These are phyloP conservation scores for Blastobotrys apis DNA, from an alignment of 1,139 yeast genomes.

Conservation along the genomic window DNA sequence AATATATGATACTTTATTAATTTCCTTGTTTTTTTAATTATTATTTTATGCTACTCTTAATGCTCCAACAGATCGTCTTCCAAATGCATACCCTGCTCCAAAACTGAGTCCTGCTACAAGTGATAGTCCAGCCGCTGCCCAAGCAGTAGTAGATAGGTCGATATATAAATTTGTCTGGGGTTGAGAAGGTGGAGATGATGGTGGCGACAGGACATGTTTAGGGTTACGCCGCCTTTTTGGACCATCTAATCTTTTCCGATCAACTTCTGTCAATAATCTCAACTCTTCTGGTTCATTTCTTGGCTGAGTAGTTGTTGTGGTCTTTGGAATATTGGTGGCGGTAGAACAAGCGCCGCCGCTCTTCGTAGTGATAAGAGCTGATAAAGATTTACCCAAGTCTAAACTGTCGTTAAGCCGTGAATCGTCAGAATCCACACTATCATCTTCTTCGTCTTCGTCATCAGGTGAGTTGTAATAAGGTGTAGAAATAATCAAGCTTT, in stretches of 20 bases:
- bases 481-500: neutral
- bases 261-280: neutral
- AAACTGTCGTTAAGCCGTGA: neutral
- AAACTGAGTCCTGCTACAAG: conserved; percentile 31
- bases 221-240: neutral
- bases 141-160: conserved; percentile 19
- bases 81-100: conserved; percentile 33
- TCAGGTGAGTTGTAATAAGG: conserved; percentile 10
- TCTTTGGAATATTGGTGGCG: neutral
- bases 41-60: conserved; percentile 11
- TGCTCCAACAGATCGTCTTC: conserved; percentile 25
- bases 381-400: conserved; percentile 22
- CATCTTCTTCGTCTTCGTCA: conserved; percentile 2
- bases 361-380: conserved; percentile 18
- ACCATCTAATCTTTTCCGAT: too few relatives aligned
- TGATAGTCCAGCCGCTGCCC: conserved; percentile 32
- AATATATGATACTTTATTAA: neutral
- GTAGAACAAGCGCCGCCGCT: neutral
- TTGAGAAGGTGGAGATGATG: conserved; percentile 9
- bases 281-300: conserved; percentile 2
- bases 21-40: neutral
- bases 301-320: neutral
- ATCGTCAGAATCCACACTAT: neutral
- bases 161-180: conserved; percentile 5
- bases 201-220: neutral